phyloP scores from a whole-genome alignment of 768 basidiomycete genomes.

The Macrolepiota albuminosa region DNA sequence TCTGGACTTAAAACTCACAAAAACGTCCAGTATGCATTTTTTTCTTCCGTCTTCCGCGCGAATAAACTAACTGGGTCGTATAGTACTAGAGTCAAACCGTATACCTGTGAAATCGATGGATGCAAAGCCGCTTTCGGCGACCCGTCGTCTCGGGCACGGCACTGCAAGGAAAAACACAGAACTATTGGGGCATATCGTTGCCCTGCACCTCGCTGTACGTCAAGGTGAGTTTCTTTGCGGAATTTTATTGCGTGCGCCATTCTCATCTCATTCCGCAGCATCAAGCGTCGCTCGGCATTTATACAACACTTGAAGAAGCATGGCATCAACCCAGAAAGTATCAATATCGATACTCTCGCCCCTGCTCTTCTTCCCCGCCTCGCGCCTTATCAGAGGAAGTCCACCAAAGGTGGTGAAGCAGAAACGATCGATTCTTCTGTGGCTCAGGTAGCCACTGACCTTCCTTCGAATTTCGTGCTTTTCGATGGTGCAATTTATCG shows the following conservation, averaged over 20 bases:
- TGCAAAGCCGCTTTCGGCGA: constrained; percentile 58
- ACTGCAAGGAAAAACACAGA: constrained; percentile 56
- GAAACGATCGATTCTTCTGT: neutral
- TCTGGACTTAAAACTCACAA: constrained; percentile 59
- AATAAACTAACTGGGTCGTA: neutral
- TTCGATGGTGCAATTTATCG: neutral
- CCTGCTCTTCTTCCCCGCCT: constrained; percentile 18
- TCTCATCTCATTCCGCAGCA: constrained; percentile 32
- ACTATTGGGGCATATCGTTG: constrained; percentile 40
- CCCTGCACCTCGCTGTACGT: constrained; percentile 38
- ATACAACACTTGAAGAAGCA: constrained; percentile 52
- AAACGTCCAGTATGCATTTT: constrained; percentile 57
- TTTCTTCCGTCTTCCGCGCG: neutral
- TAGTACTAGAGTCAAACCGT: constrained; percentile 52
- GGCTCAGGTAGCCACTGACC: neutral
- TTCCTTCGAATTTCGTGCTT: neutral
- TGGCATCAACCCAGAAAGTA: constrained; percentile 24
- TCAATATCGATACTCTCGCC: constrained; percentile 28
- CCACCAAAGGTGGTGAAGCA: neutral
- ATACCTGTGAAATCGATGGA: constrained; percentile 38
- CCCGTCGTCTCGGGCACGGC: constrained; percentile 65
- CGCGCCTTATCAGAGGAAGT: constrained; percentile 6
- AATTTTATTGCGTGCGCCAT: neutral
- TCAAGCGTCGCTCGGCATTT: constrained; percentile 62
- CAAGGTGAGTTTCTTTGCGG: constrained; percentile 31